A percentile compares a stretch with the other conserved stretches of the same genome.
Conservation (phyloP, 768 basidiomycete genomes). For the Gloeopeniophorella convolvens region DNA sequence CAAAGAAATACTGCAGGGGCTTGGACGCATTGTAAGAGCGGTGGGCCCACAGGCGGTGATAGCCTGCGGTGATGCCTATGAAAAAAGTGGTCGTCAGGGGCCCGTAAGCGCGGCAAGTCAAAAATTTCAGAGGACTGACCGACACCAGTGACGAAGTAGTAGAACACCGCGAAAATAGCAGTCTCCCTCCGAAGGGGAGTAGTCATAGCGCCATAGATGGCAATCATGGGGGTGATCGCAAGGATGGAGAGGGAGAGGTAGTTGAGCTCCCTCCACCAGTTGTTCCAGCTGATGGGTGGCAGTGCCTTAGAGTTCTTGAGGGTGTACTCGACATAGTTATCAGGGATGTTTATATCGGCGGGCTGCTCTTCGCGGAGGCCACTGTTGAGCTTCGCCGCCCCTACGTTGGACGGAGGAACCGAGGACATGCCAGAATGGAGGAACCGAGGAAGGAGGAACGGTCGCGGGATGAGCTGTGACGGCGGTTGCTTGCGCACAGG, state of each 20-base stretch:
- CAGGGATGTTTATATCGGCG: conserved; percentile 38
- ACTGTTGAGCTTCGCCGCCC: conserved; percentile 21
- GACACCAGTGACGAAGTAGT: conserved; percentile 78
- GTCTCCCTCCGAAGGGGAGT: conserved; percentile 72
- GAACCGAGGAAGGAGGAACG: conserved; percentile 13
- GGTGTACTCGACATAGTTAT: conserved; percentile 54
- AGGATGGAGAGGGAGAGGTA: conserved; percentile 74
- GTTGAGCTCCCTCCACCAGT: conserved; percentile 53
- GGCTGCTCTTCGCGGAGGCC: conserved; percentile 25
- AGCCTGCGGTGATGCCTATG: conserved; percentile 82
- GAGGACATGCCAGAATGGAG: conserved; percentile 27
- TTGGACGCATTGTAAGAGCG: conserved; percentile 88
- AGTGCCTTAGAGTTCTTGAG: conserved; percentile 42
- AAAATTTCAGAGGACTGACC: conserved; percentile 43
- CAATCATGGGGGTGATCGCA: conserved; percentile 63
- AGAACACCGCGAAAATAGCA: conserved; percentile 53
- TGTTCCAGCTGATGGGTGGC: conserved; percentile 41
- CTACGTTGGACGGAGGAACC: conserved; percentile 23
- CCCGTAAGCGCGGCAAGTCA: background rate
- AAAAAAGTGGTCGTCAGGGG: background rate
- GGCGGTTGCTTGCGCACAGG: background rate
- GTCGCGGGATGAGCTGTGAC: background rate
- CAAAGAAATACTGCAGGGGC: conserved; percentile 80
- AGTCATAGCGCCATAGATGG: conserved; percentile 63
- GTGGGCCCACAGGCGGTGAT: conserved; percentile 97